Conservation (phyloP, 139 green algal species). For the Tetraselmis striata region DNA sequence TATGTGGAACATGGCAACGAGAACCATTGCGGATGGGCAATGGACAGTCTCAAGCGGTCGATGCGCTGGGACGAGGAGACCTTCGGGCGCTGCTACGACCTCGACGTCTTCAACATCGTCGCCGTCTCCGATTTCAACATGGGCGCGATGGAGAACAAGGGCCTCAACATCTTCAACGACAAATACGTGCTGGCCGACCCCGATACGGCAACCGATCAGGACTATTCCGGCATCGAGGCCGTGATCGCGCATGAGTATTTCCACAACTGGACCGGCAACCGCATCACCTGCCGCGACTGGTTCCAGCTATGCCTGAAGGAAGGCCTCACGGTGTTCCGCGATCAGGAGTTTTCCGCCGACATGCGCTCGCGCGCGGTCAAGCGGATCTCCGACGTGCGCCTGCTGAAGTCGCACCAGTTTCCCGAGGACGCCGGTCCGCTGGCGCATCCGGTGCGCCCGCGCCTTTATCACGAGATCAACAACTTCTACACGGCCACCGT, state of each 20-base stretch:
- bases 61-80: slow-evolving; percentile 81
- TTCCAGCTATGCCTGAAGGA: slow-evolving; percentile 98
- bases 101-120: slow-evolving; percentile 91
- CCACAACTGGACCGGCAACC: slow-evolving; percentile 95
- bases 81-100: slow-evolving; percentile 96
- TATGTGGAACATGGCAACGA: too few relatives aligned
- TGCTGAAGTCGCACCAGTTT: slow-evolving; percentile 82
- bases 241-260: slow-evolving; percentile 91
- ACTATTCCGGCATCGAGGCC: slow-evolving; percentile 89
- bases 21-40: too few relatives aligned
- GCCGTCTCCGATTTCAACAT: slow-evolving; percentile 95
- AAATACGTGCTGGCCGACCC: slow-evolving; percentile 83
- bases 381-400: slow-evolving; percentile 82
- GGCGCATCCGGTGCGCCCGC: slow-evolving; percentile 92
- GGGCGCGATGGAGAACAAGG: slow-evolving; percentile 98
- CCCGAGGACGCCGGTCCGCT: slow-evolving; percentile 87
- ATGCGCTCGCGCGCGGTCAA: slow-evolving; percentile 91
- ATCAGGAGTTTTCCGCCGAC: slow-evolving; percentile 92
- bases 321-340: slow-evolving; percentile 93
- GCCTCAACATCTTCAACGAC: slow-evolving; percentile 94
- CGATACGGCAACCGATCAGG: slow-evolving; percentile 84
- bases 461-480: slow-evolving; percentile 99
- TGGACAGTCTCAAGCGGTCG: too few relatives aligned
- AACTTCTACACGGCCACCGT: slow-evolving; percentile 97
- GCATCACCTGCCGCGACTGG: slow-evolving; percentile 94